Evolutionary conservation across 192 early-diverging fungal species (phyloP).

Genomic region (Borealophlyctis nickersoniae): DNA sequence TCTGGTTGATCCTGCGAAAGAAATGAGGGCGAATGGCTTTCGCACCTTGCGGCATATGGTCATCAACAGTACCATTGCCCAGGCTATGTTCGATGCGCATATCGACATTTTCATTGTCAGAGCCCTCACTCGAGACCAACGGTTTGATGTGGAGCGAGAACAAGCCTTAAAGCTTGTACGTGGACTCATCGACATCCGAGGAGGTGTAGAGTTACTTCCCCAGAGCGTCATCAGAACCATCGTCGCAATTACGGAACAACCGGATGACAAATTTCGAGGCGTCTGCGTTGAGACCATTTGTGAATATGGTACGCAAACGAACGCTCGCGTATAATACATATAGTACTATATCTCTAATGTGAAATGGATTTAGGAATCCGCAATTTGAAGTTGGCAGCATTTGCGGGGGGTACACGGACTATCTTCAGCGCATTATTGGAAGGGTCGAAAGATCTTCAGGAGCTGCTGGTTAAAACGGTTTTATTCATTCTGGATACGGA

Average conservation of each 20-base stretch:
- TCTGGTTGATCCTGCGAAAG: conserved; percentile 43
- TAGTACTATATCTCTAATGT: background rate
- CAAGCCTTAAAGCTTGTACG: conserved; percentile 74
- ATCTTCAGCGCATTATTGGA: conserved; percentile 67
- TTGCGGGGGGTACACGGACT: conserved; percentile 65
- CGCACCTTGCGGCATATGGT: conserved; percentile 62
- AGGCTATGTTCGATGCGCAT: conserved; percentile 46
- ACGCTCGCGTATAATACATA: background rate
- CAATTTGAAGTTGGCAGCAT: conserved; percentile 56
- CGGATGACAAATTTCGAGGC: conserved; percentile 70
- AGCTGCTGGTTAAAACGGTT: conserved; percentile 60
- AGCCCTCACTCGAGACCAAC: conserved; percentile 56
- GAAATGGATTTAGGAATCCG: conserved; percentile 44
- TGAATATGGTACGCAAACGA: conserved; percentile 59
- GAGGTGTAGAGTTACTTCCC: conserved; percentile 57
- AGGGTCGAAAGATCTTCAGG: conserved; percentile 54
- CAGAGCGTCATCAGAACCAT: conserved; percentile 67
- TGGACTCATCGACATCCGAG: conserved; percentile 62
- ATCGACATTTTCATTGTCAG: conserved; percentile 70
- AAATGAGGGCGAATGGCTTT: conserved; percentile 62
- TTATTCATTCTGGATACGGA: conserved; percentile 73
- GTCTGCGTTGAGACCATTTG: conserved; percentile 75
- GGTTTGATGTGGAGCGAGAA: conserved; percentile 70
- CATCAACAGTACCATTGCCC: conserved; percentile 35
- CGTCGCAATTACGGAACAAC: conserved; percentile 74